phyloP scores from a whole-genome alignment of 2,329 filamentous ascomycete species.

The Microdochium bolleyi region DNA sequence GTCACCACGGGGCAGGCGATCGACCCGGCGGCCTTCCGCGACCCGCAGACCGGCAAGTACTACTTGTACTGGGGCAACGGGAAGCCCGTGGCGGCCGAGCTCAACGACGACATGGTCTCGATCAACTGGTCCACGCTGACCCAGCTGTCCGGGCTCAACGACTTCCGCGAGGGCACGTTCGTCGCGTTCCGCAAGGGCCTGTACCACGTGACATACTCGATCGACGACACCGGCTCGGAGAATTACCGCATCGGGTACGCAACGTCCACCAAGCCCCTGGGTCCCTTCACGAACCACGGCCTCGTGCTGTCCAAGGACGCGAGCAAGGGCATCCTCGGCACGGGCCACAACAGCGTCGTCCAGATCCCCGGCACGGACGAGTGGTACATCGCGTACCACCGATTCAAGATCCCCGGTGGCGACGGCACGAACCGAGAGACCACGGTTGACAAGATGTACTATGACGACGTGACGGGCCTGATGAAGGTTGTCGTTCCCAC shows the following conservation, averaged over 20 bases:
- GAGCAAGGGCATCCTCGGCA: slow-evolving; percentile 31
- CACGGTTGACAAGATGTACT: slow-evolving; percentile 30
- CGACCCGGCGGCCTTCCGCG: slow-evolving; percentile 53
- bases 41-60: slow-evolving; percentile 46
- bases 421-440: slow-evolving; percentile 34
- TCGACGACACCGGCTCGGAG: slow-evolving; percentile 35
- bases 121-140: slow-evolving; percentile 26
- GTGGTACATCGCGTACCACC: slow-evolving; percentile 42
- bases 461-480: slow-evolving; percentile 26
- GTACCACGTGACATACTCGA: slow-evolving; percentile 40
- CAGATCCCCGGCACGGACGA: slow-evolving; percentile 37
- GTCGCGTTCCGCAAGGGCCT: slow-evolving; percentile 33
- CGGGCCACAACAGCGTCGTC: slow-evolving; percentile 35
- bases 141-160: slow-evolving; percentile 23
- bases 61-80: slow-evolving; percentile 57
- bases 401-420: slow-evolving; percentile 35
- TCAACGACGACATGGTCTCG: slow-evolving; percentile 36
- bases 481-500: slow-evolving; percentile 28
- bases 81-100: slow-evolving; percentile 28
- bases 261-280: slow-evolving; percentile 24
- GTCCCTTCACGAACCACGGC: slow-evolving; percentile 36
- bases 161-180: slow-evolving; percentile 35
- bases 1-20: slow-evolving; percentile 37
- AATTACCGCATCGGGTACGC: slow-evolving; percentile 40
- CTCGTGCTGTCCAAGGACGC: slow-evolving; percentile 33